Conservation (phyloP, 805 yeast genomes). For the Ogataea methylovora region DNA sequence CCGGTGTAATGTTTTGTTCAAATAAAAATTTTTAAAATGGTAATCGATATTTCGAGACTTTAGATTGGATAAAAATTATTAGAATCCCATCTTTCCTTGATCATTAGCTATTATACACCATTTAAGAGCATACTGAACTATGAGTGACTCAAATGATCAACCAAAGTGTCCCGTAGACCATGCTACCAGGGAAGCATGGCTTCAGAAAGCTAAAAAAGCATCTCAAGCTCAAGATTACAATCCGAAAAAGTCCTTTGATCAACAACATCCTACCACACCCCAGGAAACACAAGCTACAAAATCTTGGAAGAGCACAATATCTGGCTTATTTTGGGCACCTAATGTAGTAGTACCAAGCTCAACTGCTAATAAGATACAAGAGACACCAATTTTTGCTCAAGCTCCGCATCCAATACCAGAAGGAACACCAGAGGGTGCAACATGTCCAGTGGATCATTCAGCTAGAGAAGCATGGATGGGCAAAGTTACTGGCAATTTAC, state of each 20-base stretch:
- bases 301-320: slow-evolving; percentile 6
- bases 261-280: neutral
- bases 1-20: no score
- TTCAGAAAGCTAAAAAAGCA: slow-evolving; percentile 25
- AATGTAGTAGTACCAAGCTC: neutral
- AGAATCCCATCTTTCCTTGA: no score
- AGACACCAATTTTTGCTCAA: neutral
- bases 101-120: no score
- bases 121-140: no score
- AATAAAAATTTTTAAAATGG: no score
- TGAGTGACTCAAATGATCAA: slow-evolving; percentile 15
- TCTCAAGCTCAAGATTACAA: slow-evolving; percentile 6
- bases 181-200: slow-evolving; percentile 52
- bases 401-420: slow-evolving; percentile 4
- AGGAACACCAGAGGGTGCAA: slow-evolving; percentile 16
- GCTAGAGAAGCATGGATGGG: slow-evolving; percentile 31
- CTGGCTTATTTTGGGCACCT: slow-evolving; percentile 16
- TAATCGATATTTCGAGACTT: no score
- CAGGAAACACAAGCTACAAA: neutral
- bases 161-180: slow-evolving; percentile 65
- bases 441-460: slow-evolving; percentile 32
- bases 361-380: slow-evolving; percentile 2
- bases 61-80: no score
- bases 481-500: slow-evolving; percentile 3
- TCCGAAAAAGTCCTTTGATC: no score